Evolutionary conservation across 1,139 yeast genomes (phyloP).

Genomic region (Taphrina betulina): DNA sequence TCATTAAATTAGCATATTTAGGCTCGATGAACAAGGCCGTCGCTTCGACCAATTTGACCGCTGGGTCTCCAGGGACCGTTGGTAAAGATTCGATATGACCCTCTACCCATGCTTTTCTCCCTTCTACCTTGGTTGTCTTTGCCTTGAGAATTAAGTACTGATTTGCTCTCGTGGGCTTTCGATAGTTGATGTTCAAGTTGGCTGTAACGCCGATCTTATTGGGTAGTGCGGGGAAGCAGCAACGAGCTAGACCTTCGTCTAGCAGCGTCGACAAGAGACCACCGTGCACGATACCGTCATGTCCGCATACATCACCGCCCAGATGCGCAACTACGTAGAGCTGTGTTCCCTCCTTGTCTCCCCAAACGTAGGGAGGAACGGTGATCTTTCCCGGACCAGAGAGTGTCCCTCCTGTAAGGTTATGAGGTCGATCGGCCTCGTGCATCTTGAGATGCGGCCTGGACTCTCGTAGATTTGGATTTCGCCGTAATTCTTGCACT

Average conservation of each 20-base stretch:
- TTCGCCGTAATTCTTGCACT: slow-evolving; percentile 34
- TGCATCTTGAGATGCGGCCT: slow-evolving; percentile 39
- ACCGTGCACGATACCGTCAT: slow-evolving; percentile 77
- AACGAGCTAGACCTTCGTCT: slow-evolving; percentile 82
- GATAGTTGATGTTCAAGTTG: slow-evolving; percentile 62
- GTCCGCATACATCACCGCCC: slow-evolving; percentile 64
- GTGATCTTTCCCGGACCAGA: slow-evolving; percentile 43
- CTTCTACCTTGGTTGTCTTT: slow-evolving; percentile 62
- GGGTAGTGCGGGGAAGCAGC: slow-evolving; percentile 86
- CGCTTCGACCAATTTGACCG: slow-evolving; percentile 41
- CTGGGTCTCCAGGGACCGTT: slow-evolving; percentile 38
- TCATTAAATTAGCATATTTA: slow-evolving; percentile 29
- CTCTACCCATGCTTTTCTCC: slow-evolving; percentile 74
- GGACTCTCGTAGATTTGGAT: slow-evolving; percentile 35
- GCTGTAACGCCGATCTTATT: slow-evolving; percentile 91
- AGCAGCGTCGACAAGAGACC: slow-evolving; percentile 78
- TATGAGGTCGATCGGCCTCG: slow-evolving; percentile 39
- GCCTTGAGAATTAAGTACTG: slow-evolving; percentile 69
- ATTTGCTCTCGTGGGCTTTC: slow-evolving; percentile 63
- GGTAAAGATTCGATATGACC: slow-evolving; percentile 59
- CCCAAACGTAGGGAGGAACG: slow-evolving; percentile 43
- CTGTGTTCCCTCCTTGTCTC: slow-evolving; percentile 38
- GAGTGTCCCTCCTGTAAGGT: slow-evolving; percentile 44
- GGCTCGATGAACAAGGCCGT: slow-evolving; percentile 40
- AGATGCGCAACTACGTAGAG: slow-evolving; percentile 46